A percentile compares a stretch with the other conserved stretches of the same genome.
These are phyloP conservation scores for Gyromitra esculenta DNA, from an alignment of 2,329 filamentous ascomycete species.

Conservation along the genomic window DNA sequence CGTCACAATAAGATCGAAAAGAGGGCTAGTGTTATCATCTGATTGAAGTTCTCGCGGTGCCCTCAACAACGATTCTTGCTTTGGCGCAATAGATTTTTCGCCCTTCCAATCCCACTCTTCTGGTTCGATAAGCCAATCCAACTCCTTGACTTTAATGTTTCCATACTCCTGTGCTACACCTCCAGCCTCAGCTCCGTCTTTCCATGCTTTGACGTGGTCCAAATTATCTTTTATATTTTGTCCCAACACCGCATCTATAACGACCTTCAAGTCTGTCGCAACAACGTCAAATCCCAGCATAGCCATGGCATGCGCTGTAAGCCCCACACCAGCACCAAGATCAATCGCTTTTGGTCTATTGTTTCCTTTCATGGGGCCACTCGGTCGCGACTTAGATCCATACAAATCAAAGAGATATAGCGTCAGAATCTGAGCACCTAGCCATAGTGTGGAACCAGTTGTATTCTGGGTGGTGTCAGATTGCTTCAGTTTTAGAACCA, in stretches of 20 bases:
- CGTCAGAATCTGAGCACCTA: constrained; percentile 48
- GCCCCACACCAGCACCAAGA: constrained; percentile 52
- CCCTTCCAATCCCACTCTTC: constrained; percentile 37
- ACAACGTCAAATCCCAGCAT: constrained; percentile 50
- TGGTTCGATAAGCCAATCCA: constrained; percentile 47
- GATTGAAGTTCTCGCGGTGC: neutral
- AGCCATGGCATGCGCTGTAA: constrained; percentile 48
- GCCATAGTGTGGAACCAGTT: constrained; percentile 54
- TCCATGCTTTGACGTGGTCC: neutral
- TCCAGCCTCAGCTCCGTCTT: neutral
- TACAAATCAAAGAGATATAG: constrained; percentile 48
- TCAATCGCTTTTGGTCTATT: constrained; percentile 45
- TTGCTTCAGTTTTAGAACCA: constrained; percentile 40
- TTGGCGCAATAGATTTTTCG: constrained; percentile 13
- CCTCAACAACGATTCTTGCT: neutral
- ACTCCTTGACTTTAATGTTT: constrained; percentile 26
- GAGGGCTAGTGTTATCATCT: neutral
- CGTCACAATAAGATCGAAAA: constrained; percentile 48
- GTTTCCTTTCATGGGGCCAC: neutral
- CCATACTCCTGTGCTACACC: constrained; percentile 20
- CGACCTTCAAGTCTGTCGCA: constrained; percentile 49
- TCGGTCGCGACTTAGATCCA: constrained; percentile 3
- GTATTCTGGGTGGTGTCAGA: constrained; percentile 36
- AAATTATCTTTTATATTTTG: constrained; percentile 34
- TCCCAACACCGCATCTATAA: constrained; percentile 34